A percentile compares a stretch with the other conserved stretches of the same genome.
Conservation (phyloP, 176 grass and related monocot genomes). For the Triticum monococcum region DNA sequence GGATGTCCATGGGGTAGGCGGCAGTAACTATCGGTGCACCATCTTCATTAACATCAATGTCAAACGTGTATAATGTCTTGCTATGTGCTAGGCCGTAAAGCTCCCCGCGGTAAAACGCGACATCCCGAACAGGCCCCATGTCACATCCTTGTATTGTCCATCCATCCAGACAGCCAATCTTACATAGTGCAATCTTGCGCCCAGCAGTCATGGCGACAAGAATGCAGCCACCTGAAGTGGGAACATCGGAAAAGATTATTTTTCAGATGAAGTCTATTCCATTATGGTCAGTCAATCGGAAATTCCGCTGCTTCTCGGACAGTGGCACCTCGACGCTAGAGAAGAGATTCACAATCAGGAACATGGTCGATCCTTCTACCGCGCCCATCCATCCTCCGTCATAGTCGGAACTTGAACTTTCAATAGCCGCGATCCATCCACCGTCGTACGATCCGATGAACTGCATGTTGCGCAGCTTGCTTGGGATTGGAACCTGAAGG, state of each 20-base stretch:
- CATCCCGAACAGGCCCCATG: neutral
- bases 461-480: neutral
- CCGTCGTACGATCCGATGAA: neutral
- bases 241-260: neutral
- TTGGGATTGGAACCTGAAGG: neutral
- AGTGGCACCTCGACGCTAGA: neutral
- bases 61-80: no score
- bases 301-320: neutral
- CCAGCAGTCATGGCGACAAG: neutral
- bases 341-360: no score
- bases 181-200: neutral
- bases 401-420: no score
- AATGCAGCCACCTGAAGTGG: neutral
- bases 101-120: neutral
- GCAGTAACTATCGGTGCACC: no score
- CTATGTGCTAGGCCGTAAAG: neutral
- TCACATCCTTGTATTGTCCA: neutral
- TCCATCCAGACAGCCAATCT: neutral
- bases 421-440: no score
- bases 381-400: no score
- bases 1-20: neutral
- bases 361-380: no score
- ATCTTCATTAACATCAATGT: no score
- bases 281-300: neutral
- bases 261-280: neutral